Conservation (phyloP, 495 filamentous ascomycete species). For the Coniosporium apollinis region DNA sequence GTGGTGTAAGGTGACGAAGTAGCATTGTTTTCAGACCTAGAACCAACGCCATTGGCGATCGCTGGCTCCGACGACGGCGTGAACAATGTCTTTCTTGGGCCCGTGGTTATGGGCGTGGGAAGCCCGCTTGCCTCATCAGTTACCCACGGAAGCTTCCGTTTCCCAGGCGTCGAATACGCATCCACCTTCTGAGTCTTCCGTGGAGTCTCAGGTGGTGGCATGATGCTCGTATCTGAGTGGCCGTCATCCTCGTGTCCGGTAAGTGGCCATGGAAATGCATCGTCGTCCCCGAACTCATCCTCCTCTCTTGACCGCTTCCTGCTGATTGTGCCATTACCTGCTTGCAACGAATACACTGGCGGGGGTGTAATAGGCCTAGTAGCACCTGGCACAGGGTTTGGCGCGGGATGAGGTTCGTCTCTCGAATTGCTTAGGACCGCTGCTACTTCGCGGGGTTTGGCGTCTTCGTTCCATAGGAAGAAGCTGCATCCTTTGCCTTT, state of each 20-base stretch:
- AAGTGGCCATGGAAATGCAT: conserved; percentile 7
- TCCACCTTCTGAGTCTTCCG: conserved; percentile 31
- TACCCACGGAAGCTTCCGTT: conserved; percentile 27
- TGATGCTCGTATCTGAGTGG: conserved; percentile 8
- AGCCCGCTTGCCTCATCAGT: conserved; percentile 2
- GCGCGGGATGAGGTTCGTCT: conserved; percentile 18
- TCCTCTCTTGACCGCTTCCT: too few relatives aligned
- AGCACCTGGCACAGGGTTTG: conserved; percentile 7
- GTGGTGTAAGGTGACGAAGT: background rate
- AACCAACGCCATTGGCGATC: background rate
- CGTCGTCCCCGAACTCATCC: too few relatives aligned
- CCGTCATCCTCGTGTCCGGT: conserved; percentile 10
- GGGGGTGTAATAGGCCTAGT: too few relatives aligned
- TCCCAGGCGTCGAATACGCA: conserved; percentile 31
- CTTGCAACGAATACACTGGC: too few relatives aligned
- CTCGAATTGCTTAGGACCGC: conserved; percentile 35
- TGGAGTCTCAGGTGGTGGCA: conserved; percentile 25
- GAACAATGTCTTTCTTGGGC: background rate
- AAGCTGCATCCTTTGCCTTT: conserved; percentile 41
- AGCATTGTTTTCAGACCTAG: too few relatives aligned
- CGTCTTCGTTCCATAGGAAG: conserved; percentile 55
- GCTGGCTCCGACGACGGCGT: background rate
- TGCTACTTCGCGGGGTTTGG: conserved; percentile 35
- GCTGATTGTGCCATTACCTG: too few relatives aligned
- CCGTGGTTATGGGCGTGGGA: conserved; percentile 6